These are phyloP conservation scores for Lenzites betulinus DNA, from an alignment of 768 basidiomycete species.

Conservation along the genomic window DNA sequence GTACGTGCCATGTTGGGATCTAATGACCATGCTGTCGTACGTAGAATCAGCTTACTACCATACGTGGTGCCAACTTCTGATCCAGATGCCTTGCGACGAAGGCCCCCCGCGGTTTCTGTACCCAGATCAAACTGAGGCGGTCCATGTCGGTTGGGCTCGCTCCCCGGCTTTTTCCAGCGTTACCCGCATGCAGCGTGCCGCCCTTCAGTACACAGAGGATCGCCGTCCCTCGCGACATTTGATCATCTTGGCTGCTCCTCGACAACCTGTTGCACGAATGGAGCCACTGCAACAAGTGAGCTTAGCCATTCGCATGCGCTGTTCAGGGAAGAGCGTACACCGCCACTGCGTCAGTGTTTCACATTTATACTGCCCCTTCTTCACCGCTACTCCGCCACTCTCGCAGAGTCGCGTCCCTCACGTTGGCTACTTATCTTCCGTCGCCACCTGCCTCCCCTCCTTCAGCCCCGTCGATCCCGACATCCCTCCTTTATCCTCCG, in stretches of 20 bases:
- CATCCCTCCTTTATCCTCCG: slow-evolving; percentile 5
- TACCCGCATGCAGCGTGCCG: slow-evolving; percentile 4
- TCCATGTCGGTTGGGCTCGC: slow-evolving; percentile 9
- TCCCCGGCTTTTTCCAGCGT: not conserved
- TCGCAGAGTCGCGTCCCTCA: slow-evolving; percentile 26
- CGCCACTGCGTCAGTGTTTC: slow-evolving; percentile 25
- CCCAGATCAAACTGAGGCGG: slow-evolving; percentile 14
- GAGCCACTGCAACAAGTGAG: not conserved
- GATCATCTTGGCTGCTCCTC: slow-evolving; percentile 32
- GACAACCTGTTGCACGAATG: not conserved
- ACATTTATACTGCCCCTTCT: slow-evolving; percentile 40
- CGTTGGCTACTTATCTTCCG: slow-evolving; percentile 45
- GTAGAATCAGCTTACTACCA: slow-evolving; percentile 20
- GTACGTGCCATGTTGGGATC: slow-evolving; percentile 8
- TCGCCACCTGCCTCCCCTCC: slow-evolving; percentile 40
- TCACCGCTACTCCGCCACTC: slow-evolving; percentile 23
- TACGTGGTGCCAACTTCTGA: slow-evolving; percentile 16
- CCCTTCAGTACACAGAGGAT: slow-evolving; percentile 22
- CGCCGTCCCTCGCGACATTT: slow-evolving; percentile 37
- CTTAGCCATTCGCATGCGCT: slow-evolving; percentile 10
- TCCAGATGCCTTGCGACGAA: slow-evolving; percentile 14
- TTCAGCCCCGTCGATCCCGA: slow-evolving; percentile 19
- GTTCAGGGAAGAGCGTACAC: slow-evolving; percentile 18
- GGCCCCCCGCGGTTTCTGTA: slow-evolving; percentile 11
- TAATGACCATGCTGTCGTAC: slow-evolving; percentile 2